phyloP scores from a whole-genome alignment of 1,139 yeast genomes.

The Geotrichum bryndzae region DNA sequence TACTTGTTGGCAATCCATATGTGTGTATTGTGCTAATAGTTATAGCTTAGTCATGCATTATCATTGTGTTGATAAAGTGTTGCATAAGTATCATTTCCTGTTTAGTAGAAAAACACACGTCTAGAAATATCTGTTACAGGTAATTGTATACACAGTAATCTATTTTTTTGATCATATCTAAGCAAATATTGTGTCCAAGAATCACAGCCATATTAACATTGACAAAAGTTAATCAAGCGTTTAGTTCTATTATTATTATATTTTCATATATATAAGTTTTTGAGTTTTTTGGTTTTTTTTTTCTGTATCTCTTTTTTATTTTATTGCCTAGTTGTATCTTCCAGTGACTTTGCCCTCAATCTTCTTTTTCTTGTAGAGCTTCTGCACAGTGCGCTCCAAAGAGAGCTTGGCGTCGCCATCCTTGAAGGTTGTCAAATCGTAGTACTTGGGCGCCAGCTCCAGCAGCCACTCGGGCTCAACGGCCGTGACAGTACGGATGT shows the following conservation, averaged over 20 bases:
- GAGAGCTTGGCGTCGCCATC: constrained; percentile 82
- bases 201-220: neutral
- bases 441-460: constrained; percentile 81
- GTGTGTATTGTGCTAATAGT: too few relatives aligned
- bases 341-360: neutral
- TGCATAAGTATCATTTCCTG: too few relatives aligned
- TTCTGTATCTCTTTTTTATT: neutral
- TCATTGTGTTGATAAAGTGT: too few relatives aligned
- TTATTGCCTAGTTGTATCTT: constrained; percentile 6
- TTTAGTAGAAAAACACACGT: too few relatives aligned
- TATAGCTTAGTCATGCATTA: too few relatives aligned
- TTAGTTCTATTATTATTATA: neutral
- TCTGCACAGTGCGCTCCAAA: constrained; percentile 55
- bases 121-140: too few relatives aligned
- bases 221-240: neutral
- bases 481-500: constrained; percentile 89
- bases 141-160: too few relatives aligned
- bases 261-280: neutral
- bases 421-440: constrained; percentile 64
- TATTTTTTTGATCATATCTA: too few relatives aligned
- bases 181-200: neutral
- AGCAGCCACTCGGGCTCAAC: constrained; percentile 89
- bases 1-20: too few relatives aligned
- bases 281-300: neutral
- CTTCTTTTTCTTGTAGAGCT: constrained; percentile 19